Conservation (phyloP, 805 yeast species). For the Jamesozyma rosinii region DNA sequence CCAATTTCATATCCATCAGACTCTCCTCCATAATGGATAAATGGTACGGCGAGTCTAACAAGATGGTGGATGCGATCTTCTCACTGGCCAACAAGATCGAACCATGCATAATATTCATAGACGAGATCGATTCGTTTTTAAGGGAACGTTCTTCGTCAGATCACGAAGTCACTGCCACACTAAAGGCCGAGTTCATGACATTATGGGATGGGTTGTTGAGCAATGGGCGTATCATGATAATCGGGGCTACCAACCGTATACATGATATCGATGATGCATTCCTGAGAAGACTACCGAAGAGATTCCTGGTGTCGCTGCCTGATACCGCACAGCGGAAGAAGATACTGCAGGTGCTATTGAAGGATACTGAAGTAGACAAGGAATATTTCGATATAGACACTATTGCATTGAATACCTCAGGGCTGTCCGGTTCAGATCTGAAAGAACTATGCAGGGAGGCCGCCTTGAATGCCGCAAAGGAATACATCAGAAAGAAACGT, state of each 20-base stretch:
- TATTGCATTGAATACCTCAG: slow-evolving; percentile 57
- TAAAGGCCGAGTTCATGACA: slow-evolving; percentile 96
- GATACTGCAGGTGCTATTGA: slow-evolving; percentile 60
- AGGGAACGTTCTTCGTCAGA: slow-evolving; percentile 77
- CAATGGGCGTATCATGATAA: slow-evolving; percentile 71
- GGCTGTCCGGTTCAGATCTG: slow-evolving; percentile 83
- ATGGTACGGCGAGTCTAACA: slow-evolving; percentile 95
- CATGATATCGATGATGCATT: slow-evolving; percentile 88
- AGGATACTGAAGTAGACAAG: slow-evolving; percentile 51
- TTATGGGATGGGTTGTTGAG: slow-evolving; percentile 87
- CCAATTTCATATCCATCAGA: slow-evolving; percentile 80
- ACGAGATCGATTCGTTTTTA: slow-evolving; percentile 90
- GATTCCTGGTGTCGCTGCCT: slow-evolving; percentile 74
- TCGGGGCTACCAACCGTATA: slow-evolving; percentile 93
- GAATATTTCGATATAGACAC: slow-evolving; percentile 48
- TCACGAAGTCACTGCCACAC: slow-evolving; percentile 90
- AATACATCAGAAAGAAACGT: slow-evolving; percentile 58
- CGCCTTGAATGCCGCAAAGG: slow-evolving; percentile 80
- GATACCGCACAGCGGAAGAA: slow-evolving; percentile 53
- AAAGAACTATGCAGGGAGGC: slow-evolving; percentile 90
- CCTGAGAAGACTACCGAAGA: slow-evolving; percentile 84
- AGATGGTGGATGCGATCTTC: slow-evolving; percentile 86
- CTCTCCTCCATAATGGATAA: slow-evolving; percentile 94
- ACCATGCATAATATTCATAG: slow-evolving; percentile 92
- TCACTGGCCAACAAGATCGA: slow-evolving; percentile 80